Base-by-base conservation (phyloP, 192 early-diverging fungal genomes). In the Backusella tuberculispora region DNA sequence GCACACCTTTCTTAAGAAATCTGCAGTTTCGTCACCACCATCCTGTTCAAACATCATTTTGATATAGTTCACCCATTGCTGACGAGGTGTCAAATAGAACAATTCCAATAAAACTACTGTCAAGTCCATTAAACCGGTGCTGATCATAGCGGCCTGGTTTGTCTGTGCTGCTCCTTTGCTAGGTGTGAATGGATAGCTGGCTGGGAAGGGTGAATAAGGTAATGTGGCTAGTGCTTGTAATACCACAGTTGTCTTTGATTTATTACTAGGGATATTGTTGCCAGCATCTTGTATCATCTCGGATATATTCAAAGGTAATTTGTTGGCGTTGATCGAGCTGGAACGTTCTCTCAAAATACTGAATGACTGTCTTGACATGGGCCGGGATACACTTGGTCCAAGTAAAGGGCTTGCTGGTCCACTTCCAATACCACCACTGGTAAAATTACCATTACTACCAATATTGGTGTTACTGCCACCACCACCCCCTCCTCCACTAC, bases 61-160 rank as follows among this genome's bases (percentile, higher is more conserved):
- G 7, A 79, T 38, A 66, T 68, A 83, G 3, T 15, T 21, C 10
- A 74, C 26, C 77, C 74, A 76, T 48, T 78, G 71, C 13, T 71
- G 70, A 6, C 40, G 21, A 9, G 81, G 81, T 29, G 77, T 76
- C 14, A 83, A 37, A 34, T 83, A 60, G 19, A 79, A 76, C 0
- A 83, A 29, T 10, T 83, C 81, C 6, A 83, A 50, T 19, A 83
- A 42, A 10, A 83, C 75, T 4, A 79, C 72, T 0, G 77, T 78
- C 24, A 83, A 41, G 44, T 83, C 81, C n/a, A 74, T 46, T 24
- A 83, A 53, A 1, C 81, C 81, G 21, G 77, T 71, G 0, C 77
- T 76, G 26, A 82, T 69, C 47, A 78, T 75, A n/a, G 74, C 71
- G 10, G 68, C n/a, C 29, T 43, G 43, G 13, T 34, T 38, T 40